Evolutionary conservation across 176 grass and related monocot genomes (phyloP).

Genomic region (Saccharum officinarum): DNA sequence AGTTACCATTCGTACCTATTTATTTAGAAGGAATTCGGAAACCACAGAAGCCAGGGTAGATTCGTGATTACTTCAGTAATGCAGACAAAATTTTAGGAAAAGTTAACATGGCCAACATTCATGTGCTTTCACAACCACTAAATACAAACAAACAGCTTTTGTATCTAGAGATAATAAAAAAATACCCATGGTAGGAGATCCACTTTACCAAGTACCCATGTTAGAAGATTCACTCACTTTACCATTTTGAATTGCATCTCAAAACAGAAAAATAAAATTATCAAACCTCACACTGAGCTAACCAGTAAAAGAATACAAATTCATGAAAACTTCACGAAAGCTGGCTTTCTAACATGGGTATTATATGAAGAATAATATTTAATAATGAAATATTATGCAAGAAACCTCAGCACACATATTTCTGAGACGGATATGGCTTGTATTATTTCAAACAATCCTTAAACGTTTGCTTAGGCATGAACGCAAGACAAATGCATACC

Average conservation of each 20-base stretch:
- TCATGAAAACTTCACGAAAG: neutral
- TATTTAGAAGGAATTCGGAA: constrained; percentile 34
- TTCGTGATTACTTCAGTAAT: constrained; percentile 8
- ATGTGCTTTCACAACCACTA: neutral
- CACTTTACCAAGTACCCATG: neutral
- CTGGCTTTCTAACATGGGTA: constrained; percentile 10
- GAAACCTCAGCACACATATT: neutral
- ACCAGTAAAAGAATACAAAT: constrained; percentile 3
- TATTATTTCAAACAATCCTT: constrained; percentile 13
- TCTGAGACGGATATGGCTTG: constrained; percentile 31
- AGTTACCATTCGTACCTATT: constrained; percentile 96
- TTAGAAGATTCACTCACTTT: constrained; percentile 3
- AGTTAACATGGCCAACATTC: neutral
- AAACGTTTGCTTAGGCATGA: constrained; percentile 1
- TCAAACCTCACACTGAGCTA: neutral
- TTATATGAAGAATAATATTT: neutral
- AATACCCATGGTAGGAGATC: neutral
- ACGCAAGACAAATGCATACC: constrained; percentile 42
- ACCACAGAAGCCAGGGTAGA: constrained; percentile 13
- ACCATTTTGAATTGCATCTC: neutral
- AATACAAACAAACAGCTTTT: constrained; percentile 22
- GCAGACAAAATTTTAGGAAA: neutral
- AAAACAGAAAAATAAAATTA: neutral
- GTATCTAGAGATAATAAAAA: neutral
- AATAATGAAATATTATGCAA: constrained; percentile 7